Evolutionary conservation across 2,329 filamentous ascomycete species (phyloP).

Genomic region (Cyphellophora europaea): DNA sequence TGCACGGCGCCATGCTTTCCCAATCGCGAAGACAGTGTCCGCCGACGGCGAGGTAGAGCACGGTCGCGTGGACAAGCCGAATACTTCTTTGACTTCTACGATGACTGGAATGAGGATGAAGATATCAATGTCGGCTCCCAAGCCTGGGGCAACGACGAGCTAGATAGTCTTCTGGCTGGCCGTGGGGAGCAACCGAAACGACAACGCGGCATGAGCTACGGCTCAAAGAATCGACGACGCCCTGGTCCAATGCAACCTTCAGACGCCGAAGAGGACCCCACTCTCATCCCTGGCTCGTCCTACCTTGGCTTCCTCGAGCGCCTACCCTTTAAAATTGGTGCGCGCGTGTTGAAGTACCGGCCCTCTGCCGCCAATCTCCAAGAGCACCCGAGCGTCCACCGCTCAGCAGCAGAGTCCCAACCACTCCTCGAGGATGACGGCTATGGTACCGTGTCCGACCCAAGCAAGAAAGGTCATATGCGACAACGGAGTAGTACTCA

Average conservation of each 20-base stretch:
- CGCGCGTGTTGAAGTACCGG: constrained; percentile 70
- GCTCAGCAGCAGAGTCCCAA: constrained; percentile 49
- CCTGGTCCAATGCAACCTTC: constrained; percentile 41
- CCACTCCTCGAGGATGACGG: constrained; percentile 58
- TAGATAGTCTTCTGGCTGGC: constrained; percentile 71
- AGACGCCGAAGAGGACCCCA: constrained; percentile 59
- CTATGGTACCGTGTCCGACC: constrained; percentile 19
- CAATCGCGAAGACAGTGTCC: constrained; percentile 62
- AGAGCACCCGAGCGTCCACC: constrained; percentile 62
- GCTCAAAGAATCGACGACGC: constrained; percentile 50
- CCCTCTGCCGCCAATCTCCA: constrained; percentile 85
- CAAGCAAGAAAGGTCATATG: constrained; percentile 25
- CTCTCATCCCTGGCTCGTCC: constrained; percentile 80
- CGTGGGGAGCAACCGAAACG: constrained; percentile 53
- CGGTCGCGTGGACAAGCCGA: constrained; percentile 57
- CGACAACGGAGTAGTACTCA: constrained; percentile 68
- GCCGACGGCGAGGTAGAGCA: constrained; percentile 54
- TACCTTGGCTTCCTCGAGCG: constrained; percentile 76
- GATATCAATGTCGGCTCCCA: constrained; percentile 41
- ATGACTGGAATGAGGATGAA: constrained; percentile 77
- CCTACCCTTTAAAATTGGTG: constrained; percentile 76
- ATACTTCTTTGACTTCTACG: constrained; percentile 91
- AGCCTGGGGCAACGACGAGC: constrained; percentile 74
- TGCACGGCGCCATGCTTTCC: constrained; percentile 61
- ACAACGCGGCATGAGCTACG: constrained; percentile 84